A percentile compares a stretch with the other conserved stretches of the same genome.
These are phyloP conservation scores for Euphorbia celastroides DNA, from an alignment of 441 rosid species.

Conservation along the genomic window DNA sequence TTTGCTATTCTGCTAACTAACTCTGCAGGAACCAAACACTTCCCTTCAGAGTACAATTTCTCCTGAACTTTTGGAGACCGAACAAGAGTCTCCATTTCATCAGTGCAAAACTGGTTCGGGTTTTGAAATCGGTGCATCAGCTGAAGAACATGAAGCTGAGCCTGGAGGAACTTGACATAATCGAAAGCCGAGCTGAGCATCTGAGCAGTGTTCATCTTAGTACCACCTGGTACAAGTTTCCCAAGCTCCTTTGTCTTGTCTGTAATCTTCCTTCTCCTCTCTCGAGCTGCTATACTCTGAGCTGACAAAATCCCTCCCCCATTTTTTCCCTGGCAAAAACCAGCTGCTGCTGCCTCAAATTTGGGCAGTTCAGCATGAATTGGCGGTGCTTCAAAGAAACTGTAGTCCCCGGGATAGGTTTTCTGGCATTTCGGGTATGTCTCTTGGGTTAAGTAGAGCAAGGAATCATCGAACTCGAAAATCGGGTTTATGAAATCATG, in stretches of 20 bases:
- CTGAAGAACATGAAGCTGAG: slow-evolving; percentile 49
- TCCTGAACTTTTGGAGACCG: background rate
- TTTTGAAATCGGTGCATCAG: slow-evolving; percentile 14
- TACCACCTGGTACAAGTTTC: slow-evolving; percentile 35
- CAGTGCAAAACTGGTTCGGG: background rate
- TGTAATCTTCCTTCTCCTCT: slow-evolving; percentile 61
- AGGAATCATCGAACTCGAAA: slow-evolving; percentile 18
- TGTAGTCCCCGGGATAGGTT: too few species aligned
- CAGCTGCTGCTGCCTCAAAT: background rate
- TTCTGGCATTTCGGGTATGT: too few species aligned
- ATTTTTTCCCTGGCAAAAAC: background rate
- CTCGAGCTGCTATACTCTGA: slow-evolving; percentile 50
- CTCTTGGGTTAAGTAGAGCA: background rate
- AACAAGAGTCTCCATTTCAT: background rate
- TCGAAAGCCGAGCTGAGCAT: slow-evolving; percentile 49
- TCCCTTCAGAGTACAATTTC: background rate
- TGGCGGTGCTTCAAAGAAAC: background rate
- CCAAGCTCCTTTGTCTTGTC: slow-evolving; percentile 47
- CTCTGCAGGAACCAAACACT: background rate
- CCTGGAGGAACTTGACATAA: slow-evolving; percentile 68
- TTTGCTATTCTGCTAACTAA: background rate
- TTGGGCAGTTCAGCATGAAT: background rate
- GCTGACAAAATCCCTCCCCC: background rate
- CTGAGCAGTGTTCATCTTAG: slow-evolving; percentile 78
- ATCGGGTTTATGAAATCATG: background rate